These are phyloP conservation scores for Gaillardinia entomophila DNA, from an alignment of 805 yeast species.

Conservation along the genomic window DNA sequence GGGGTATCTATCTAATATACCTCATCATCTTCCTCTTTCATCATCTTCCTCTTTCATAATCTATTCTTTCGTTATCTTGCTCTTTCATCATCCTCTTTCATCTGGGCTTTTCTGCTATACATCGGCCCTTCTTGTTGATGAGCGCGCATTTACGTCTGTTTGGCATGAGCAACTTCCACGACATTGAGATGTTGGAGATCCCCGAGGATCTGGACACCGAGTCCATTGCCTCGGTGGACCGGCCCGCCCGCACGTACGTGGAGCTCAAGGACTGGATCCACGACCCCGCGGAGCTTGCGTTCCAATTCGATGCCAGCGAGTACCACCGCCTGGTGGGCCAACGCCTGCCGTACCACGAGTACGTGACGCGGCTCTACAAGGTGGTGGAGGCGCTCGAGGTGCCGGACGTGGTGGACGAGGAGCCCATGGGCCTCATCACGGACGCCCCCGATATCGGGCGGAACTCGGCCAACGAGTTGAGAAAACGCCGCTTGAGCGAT, in stretches of 20 bases:
- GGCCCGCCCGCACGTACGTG: conserved; percentile 16
- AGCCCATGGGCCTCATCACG: conserved; percentile 28
- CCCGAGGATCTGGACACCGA: conserved; percentile 28
- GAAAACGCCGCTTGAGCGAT: conserved; percentile 12
- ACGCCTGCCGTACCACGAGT: conserved; percentile 37
- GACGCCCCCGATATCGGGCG: conserved; percentile 8
- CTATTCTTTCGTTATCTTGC: no score
- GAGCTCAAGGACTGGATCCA: conserved; percentile 44
- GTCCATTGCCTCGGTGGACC: conserved; percentile 5
- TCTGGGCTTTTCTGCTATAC: no score
- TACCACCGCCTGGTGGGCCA: conserved; percentile 28
- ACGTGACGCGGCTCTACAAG: conserved; percentile 46
- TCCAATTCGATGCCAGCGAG: conserved; percentile 39
- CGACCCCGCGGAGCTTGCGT: conserved; percentile 26
- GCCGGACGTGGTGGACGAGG: conserved; percentile 13
- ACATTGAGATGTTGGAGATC: conserved; percentile 40
- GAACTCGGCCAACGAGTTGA: conserved; percentile 3
- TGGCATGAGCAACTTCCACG: conserved; percentile 26
- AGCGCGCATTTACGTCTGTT: no score
- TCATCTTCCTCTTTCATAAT: no score
- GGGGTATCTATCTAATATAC: no score
- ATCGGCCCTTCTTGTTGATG: no score
- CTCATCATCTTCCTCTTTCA: no score
- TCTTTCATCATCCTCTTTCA: no score
- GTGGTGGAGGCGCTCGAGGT: conserved; percentile 36